phyloP scores from a whole-genome alignment of 176 grass and related monocot genomes.

The Aegilops tauschii region DNA sequence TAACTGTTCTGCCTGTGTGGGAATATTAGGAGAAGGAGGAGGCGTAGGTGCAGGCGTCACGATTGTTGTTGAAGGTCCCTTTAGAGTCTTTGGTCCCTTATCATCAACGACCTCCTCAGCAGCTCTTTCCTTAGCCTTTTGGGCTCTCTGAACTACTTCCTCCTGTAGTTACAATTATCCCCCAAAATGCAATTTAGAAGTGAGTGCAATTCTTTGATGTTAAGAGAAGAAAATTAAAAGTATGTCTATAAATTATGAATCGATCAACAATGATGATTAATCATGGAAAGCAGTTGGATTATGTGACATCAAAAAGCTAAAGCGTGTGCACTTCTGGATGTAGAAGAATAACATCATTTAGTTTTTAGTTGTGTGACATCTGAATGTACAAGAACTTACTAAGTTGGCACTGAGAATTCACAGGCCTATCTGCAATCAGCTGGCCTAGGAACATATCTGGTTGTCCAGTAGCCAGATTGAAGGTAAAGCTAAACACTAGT shows the following conservation, averaged over 20 bases:
- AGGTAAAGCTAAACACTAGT: neutral
- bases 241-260: neutral
- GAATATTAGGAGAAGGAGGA: conserved; percentile 15
- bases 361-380: neutral
- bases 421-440: neutral
- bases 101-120: conserved; percentile 57
- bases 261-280: neutral
- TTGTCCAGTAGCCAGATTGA: neutral
- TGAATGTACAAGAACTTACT: neutral
- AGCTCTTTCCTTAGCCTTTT: conserved; percentile 90
- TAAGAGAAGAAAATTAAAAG: neutral
- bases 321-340: neutral
- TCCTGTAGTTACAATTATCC: conserved; percentile 48
- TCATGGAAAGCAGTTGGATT: neutral
- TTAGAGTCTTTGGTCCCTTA: conserved; percentile 39
- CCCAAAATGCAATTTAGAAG: neutral
- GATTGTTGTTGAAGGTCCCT: conserved; percentile 31
- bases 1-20: conserved; percentile 46
- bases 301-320: neutral
- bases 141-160: conserved; percentile 84
- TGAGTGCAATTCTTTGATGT: neutral
- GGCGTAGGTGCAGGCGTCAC: conserved; percentile 8
- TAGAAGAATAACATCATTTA: neutral
- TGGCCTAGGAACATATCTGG: neutral
- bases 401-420: neutral